Evolutionary conservation across 2,329 filamentous ascomycete species (phyloP), one percentile per base, ranked within the genome.

Genomic region (Ascochyta clinopodiicola): DNA sequence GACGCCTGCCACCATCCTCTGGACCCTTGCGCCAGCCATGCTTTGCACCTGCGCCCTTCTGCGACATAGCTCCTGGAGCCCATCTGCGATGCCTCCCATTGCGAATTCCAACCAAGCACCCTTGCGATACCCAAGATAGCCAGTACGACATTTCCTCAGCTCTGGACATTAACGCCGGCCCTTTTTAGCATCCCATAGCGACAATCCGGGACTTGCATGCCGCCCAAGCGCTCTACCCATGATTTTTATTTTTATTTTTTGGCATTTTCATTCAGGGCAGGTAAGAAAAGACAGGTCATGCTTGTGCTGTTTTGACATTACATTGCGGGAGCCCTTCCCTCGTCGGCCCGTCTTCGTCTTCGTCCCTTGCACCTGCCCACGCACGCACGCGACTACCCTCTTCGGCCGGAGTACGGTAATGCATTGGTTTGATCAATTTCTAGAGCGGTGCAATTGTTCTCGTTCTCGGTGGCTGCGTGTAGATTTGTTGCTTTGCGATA

Each of bases 261-360:
- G 44, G 31, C 35, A 17, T 46, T 50, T 43, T 32, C 32, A 38
- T 29, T 38, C 32, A 38, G 52, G 57, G 56, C 55, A 65, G 62
- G 62, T 67, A 64, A 65, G 27, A 24, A 24, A 24, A 4, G 62
- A 56, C 47, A 53, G 54, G 57, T 62, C 43, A 58, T 60, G 49
- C 61, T 59, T 59, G 57, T 64, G 59, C 55, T 63, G 48, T 57
- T 60, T 57, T 60, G 51, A 48, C 59, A 34, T n/a, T 6, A 27
- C 17, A 17, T 17, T 17, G 17, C 17, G 17, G 17, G 17, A 17
- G 17, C 17, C 22, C 22, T 6, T 6, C 22, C 22, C 22, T 24
- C 22, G 22, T 48, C 45, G 29, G 25, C 42, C 24, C 17, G 42
- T 45, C 45, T 43, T 36, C 35, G 39, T 59, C 56, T 43, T 36